phyloP scores from a whole-genome alignment of 192 early-diverging fungal species.

The Backusella westeae region DNA sequence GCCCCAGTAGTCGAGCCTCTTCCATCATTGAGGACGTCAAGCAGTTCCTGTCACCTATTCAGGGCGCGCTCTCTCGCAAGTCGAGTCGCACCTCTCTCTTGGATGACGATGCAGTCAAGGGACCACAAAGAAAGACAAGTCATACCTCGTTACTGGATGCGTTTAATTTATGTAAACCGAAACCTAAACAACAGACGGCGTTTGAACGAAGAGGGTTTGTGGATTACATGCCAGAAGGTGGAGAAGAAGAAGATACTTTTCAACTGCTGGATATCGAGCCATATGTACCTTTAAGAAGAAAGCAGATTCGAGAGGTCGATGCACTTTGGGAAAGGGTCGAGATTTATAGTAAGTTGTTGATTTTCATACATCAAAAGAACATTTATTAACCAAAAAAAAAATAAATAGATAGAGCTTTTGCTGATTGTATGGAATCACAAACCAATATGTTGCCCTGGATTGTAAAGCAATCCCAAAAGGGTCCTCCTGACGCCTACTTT shows the following conservation, averaged over 20 bases:
- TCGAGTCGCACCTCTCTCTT: neutral
- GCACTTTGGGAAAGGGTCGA: neutral
- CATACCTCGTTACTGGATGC: conserved; percentile 2
- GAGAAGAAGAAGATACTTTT: neutral
- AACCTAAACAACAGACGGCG: neutral
- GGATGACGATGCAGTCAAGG: neutral
- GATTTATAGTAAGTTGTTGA: conserved; percentile 2
- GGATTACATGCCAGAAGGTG: neutral
- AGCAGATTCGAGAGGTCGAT: conserved; percentile 11
- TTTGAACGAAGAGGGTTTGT: conserved; percentile 1
- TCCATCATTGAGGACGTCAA: conserved; percentile 12
- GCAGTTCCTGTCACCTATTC: neutral
- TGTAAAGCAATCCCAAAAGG: conserved; percentile 28
- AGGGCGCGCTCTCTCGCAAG: neutral
- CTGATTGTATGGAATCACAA: conserved; percentile 16
- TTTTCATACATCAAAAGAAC: neutral
- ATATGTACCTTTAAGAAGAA: neutral
- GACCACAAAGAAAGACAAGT: neutral
- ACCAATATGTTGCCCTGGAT: conserved; percentile 28
- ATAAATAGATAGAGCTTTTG: conserved; percentile 20
- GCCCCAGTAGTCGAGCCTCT: conserved; percentile 8
- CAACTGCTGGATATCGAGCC: neutral
- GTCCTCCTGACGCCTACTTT: conserved; percentile 22
- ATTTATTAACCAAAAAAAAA: neutral
- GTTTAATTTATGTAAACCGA: conserved; percentile 11